A percentile compares a stretch with the other conserved stretches of the same genome.
phyloP scores from a whole-genome alignment of 169 alveolate species.

The Babesia microti region DNA sequence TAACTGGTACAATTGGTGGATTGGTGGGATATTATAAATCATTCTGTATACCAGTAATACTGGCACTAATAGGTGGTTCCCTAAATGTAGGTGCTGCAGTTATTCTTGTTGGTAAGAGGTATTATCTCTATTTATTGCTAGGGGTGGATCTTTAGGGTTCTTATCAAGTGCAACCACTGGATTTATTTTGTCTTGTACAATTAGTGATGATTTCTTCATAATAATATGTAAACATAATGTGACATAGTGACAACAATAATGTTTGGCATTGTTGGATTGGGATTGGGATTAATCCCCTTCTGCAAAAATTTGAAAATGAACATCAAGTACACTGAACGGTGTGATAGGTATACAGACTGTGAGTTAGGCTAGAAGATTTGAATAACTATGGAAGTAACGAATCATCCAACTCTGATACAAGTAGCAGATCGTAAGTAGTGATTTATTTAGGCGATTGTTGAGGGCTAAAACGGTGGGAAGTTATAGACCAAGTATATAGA shows the following conservation, averaged over 20 bases:
- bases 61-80: conserved; percentile 16
- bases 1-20: conserved; percentile 15
- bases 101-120: conserved; percentile 32
- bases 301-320: conserved; percentile 20
- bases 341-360: conserved; percentile 9
- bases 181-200: too few relatives aligned
- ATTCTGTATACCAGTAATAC: background rate
- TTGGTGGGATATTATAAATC: conserved; percentile 1
- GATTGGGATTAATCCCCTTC: conserved; percentile 27
- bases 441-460: background rate
- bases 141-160: too few relatives aligned
- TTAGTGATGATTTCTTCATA: too few relatives aligned
- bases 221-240: too few relatives aligned
- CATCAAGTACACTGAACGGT: conserved; percentile 19
- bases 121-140: background rate
- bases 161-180: too few relatives aligned
- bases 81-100: conserved; percentile 18
- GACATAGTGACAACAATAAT: conserved; percentile 22
- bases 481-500: too few relatives aligned
- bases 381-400: background rate
- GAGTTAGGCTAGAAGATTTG: conserved; percentile 8
- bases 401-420: too few relatives aligned
- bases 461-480: background rate
- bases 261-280: conserved; percentile 14
- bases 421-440: too few relatives aligned